Conservation (phyloP, 805 yeast species). For the Candida yuanshanica region DNA sequence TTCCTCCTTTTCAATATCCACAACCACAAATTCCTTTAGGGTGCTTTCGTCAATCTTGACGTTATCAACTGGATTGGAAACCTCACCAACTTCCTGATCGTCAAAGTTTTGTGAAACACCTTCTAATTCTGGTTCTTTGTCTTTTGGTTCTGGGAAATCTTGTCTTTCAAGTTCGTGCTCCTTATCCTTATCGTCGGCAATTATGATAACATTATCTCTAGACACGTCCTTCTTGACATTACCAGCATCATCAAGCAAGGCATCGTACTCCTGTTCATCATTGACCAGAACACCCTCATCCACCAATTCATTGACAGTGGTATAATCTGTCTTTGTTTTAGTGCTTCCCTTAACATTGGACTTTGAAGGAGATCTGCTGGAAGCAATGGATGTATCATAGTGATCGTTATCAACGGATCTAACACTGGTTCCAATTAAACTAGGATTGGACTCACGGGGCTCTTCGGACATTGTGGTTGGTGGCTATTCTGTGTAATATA, state of each 20-base stretch:
- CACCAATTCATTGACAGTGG: conserved; percentile 29
- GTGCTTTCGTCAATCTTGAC: conserved; percentile 13
- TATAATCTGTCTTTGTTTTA: conserved; percentile 20
- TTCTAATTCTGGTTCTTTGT: too few species aligned
- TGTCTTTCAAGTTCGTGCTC: not conserved
- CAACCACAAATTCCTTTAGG: conserved; percentile 20
- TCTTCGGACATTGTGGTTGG: not conserved
- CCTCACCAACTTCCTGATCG: not conserved
- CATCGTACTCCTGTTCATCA: conserved; percentile 51
- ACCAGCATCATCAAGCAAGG: conserved; percentile 48
- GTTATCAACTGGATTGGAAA: conserved; percentile 1
- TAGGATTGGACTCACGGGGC: conserved; percentile 12
- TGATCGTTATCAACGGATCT: conserved; percentile 17
- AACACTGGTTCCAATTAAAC: conserved; percentile 21
- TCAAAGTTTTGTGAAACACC: too few species aligned
- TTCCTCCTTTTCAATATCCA: conserved; percentile 13
- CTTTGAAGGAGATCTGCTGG: conserved; percentile 15
- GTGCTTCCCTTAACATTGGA: conserved; percentile 3
- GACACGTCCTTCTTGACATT: conserved; percentile 32
- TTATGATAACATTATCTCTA: conserved; percentile 10
- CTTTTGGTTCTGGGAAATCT: too few species aligned
- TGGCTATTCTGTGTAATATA: not conserved
- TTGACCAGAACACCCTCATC: conserved; percentile 48
- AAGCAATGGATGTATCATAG: conserved; percentile 1
- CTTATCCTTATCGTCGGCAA: conserved; percentile 2